Percentiles rank a stretch among this genome's conserved stretches.
These are phyloP conservation scores for Udeniomyces megalosporus DNA, from an alignment of 768 basidiomycete species.

Conservation along the genomic window DNA sequence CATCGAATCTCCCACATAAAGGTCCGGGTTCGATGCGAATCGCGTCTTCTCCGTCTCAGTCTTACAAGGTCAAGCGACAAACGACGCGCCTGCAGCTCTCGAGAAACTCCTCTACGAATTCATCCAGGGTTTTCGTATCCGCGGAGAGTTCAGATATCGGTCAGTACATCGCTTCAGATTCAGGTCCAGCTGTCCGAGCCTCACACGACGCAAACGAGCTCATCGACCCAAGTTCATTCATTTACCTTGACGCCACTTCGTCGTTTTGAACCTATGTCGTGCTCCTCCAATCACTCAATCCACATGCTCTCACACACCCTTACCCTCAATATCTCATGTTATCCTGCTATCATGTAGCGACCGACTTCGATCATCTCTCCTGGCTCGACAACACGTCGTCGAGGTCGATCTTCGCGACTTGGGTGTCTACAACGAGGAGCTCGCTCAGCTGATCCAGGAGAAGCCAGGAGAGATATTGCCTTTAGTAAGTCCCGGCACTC, in stretches of 20 bases:
- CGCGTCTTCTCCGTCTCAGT: slow-evolving; percentile 66
- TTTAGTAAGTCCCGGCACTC: slow-evolving; percentile 39
- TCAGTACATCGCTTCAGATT: slow-evolving; percentile 26
- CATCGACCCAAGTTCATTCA: too few species aligned
- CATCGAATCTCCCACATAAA: slow-evolving; percentile 24
- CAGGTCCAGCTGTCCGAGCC: too few species aligned
- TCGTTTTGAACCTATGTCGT: too few species aligned
- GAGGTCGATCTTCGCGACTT: slow-evolving; percentile 61
- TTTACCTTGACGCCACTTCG: too few species aligned
- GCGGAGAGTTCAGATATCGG: slow-evolving; percentile 86
- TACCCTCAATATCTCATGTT: too few species aligned
- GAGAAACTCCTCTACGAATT: slow-evolving; percentile 73
- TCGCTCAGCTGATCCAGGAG: slow-evolving; percentile 80
- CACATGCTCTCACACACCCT: not conserved
- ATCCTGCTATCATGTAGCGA: slow-evolving; percentile 37
- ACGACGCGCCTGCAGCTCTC: slow-evolving; percentile 59
- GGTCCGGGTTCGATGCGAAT: slow-evolving; percentile 80
- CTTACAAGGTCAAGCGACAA: slow-evolving; percentile 43
- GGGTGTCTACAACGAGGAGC: slow-evolving; percentile 72
- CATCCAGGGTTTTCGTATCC: slow-evolving; percentile 69
- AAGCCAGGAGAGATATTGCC: slow-evolving; percentile 76
- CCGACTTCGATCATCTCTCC: slow-evolving; percentile 69
- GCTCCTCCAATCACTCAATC: too few species aligned
- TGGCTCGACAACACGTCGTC: slow-evolving; percentile 72
- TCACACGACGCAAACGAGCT: too few species aligned